Conservation (phyloP, 2,329 filamentous ascomycete genomes). For the Furcasterigmium sp. region DNA sequence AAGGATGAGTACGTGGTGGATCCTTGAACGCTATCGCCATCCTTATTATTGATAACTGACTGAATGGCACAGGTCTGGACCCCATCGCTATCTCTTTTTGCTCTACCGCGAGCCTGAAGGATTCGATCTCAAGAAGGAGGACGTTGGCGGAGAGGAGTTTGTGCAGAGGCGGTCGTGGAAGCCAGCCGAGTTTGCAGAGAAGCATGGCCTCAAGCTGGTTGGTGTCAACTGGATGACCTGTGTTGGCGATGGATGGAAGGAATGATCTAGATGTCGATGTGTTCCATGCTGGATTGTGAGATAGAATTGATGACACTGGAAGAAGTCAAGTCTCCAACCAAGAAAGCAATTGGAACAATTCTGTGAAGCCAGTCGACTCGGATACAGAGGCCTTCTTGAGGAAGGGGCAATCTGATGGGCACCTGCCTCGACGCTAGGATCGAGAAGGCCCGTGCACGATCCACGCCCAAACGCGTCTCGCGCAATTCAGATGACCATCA, state of each 20-base stretch:
- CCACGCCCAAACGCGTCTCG: no score
- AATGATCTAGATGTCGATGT: neutral
- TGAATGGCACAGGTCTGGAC: slow-evolving; percentile 32
- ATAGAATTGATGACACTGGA: no score
- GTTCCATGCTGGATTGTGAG: neutral
- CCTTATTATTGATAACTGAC: no score
- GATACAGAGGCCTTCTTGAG: no score
- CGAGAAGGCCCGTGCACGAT: no score
- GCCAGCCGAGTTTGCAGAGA: slow-evolving; percentile 29
- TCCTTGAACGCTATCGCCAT: neutral
- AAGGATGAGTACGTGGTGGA: slow-evolving; percentile 35
- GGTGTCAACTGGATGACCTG: slow-evolving; percentile 41
- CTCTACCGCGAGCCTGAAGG: slow-evolving; percentile 33
- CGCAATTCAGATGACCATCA: no score
- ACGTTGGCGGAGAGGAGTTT: slow-evolving; percentile 42
- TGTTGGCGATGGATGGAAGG: slow-evolving; percentile 36
- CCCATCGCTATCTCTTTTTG: slow-evolving; percentile 41
- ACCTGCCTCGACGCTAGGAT: no score
- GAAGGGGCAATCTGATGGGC: no score
- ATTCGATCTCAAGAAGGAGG: slow-evolving; percentile 28
- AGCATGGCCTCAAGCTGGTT: slow-evolving; percentile 30
- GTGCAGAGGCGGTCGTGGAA: slow-evolving; percentile 37
- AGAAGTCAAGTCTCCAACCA: no score
- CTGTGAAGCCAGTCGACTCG: no score
- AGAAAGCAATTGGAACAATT: no score